phyloP scores from a whole-genome alignment of 352 stramenopile species.

The Phytophthora fragariae region DNA sequence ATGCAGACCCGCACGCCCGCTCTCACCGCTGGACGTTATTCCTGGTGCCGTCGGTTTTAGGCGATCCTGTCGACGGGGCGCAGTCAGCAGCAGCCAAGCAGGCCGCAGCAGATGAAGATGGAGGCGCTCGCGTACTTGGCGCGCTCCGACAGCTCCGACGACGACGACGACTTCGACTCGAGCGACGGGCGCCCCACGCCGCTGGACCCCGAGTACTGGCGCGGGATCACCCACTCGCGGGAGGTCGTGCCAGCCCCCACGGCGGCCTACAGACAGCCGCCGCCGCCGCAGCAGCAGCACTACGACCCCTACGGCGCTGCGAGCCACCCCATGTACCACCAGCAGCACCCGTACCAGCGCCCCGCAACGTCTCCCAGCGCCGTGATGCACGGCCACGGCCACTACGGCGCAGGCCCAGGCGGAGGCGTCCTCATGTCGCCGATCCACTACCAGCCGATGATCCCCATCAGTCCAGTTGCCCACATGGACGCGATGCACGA shows the following conservation, averaged over 20 bases:
- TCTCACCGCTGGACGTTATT: background rate
- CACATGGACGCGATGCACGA: slow-evolving; percentile 18
- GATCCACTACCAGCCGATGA: slow-evolving; percentile 38
- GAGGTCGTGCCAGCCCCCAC: slow-evolving; percentile 28
- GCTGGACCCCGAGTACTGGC: slow-evolving; percentile 79
- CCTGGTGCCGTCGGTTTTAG: background rate
- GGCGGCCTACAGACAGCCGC: slow-evolving; percentile 16
- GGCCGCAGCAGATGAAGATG: slow-evolving; percentile 35
- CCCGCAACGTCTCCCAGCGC: slow-evolving; percentile 21
- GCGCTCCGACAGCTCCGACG: slow-evolving; percentile 41
- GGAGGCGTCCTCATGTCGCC: slow-evolving; percentile 35
- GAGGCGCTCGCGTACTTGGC: slow-evolving; percentile 54
- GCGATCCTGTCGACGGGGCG: slow-evolving; percentile 8
- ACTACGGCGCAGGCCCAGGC: slow-evolving; percentile 6
- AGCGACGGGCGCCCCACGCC: slow-evolving; percentile 53
- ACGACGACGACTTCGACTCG: slow-evolving; percentile 40
- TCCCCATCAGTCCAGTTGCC: slow-evolving; percentile 42
- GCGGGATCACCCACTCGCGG: slow-evolving; percentile 69
- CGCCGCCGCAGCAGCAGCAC: slow-evolving; percentile 12
- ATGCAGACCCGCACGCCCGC: no score
- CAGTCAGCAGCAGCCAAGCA: no score
- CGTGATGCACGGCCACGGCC: slow-evolving; percentile 18
- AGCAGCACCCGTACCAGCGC: slow-evolving; percentile 12
- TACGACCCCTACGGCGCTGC: slow-evolving; percentile 1
- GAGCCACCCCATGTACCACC: slow-evolving; percentile 29